Base-by-base conservation (phyloP, 805 yeast genomes). In the Saccharomycopsis fibuligera region DNA sequence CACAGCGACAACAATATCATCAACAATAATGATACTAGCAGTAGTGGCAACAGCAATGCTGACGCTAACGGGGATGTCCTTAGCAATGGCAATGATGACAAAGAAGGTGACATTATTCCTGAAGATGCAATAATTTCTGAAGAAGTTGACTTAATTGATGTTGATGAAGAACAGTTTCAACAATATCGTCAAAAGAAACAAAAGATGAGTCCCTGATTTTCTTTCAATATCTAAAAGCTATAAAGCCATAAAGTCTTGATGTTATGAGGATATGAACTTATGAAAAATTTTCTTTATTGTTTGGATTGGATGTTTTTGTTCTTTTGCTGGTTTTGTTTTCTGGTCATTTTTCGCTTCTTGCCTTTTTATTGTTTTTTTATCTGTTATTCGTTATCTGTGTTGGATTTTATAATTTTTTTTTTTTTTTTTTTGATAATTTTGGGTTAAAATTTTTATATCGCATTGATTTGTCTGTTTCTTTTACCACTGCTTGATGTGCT, bases 81-180 rank as follows among this genome's bases (percentile, higher is more conserved):
- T n/a, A n/a, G n/a, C n/a, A n/a, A n/a, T n/a, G 37, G 37, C 17
- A 16, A 9, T 6, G 19, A 16, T n/a, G 37, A 12, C 17, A 16
- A 16, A 8, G n/a, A n/a, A 10, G 17, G 17, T 41, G 45, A 30
- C 16, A 17, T 6, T 5, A 8, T 5, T 12, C 10, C 19, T 5
- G 19, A 5, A 4, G 24, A 30, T 4, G 37, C 25, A 30, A 14
- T 8, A n/a, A 16, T 41, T n/a, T 5, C 23, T 14, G 47, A 44
- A 16, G 41, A 35, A 24, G 48, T 44, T 8, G 35, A 16, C 10
- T 27, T 38, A 16, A 33, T 36, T 10, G 48, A 38, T 27, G 37
- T 44, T 17, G 48, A 44, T 19, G 42, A 44, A 23, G 24, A 4
- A 17, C 35, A 35, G 4, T 44, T 6, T 17, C n/a, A 25, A 14